Evolutionary conservation across 495 filamentous ascomycete species (phyloP).

Genomic region (Neurospora cerealis): DNA sequence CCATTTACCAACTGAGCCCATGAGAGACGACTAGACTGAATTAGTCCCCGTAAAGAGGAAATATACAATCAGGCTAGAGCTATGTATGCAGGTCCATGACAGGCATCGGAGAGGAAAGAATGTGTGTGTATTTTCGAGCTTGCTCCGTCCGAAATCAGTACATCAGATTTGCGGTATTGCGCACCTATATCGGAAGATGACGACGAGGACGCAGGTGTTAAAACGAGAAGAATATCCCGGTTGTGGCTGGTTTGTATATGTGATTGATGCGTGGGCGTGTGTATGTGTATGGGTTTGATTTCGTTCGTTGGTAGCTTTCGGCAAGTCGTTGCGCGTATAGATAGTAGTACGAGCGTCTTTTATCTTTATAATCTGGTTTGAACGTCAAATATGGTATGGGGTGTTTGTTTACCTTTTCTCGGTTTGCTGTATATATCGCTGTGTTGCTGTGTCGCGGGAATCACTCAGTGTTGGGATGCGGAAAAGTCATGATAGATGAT

Average conservation of each 20-base stretch:
- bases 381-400: not conserved
- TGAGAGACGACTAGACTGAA: not conserved
- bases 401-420: not conserved
- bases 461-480: not conserved
- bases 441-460: not conserved
- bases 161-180: slow-evolving; percentile 29
- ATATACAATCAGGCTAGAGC: not conserved
- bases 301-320: not conserved
- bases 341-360: not conserved
- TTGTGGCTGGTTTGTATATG: slow-evolving; percentile 80
- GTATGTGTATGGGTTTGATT: not conserved
- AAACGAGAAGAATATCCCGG: slow-evolving; percentile 91
- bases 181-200: slow-evolving; percentile 87
- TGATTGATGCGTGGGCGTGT: slow-evolving; percentile 11
- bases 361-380: not conserved
- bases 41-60: not conserved
- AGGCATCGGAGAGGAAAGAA: not conserved
- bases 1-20: not conserved
- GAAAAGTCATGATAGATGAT: not conserved
- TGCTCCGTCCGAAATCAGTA: not conserved
- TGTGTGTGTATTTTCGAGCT: not conserved
- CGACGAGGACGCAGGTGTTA: slow-evolving; percentile 74
- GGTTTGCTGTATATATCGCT: not conserved
- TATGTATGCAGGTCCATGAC: not conserved
- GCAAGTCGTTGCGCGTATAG: not conserved